Percentiles rank a stretch among this genome's conserved stretches.
Conservation (phyloP, 2,329 filamentous ascomycete species). For the Alternaria sp. region DNA sequence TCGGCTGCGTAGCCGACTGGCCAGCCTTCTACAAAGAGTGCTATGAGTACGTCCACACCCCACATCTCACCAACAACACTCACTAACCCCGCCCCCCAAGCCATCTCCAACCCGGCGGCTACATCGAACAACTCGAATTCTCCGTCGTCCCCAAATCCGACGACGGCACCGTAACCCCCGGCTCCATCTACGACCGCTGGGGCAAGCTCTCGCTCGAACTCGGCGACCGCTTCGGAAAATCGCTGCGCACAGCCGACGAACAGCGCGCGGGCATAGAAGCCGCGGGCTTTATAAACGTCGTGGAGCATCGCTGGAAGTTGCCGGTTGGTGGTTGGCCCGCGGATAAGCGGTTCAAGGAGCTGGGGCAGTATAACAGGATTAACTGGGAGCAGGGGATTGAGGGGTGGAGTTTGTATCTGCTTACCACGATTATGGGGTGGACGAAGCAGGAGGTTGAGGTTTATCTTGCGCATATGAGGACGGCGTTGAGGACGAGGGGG, state of each 20-base stretch:
- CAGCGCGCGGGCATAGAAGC: conserved; percentile 55
- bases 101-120: conserved; percentile 40
- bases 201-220: conserved; percentile 32
- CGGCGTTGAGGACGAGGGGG: conserved; percentile 31
- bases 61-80: neutral
- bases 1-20: conserved; percentile 31
- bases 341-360: conserved; percentile 57
- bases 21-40: conserved; percentile 26
- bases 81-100: conserved; percentile 4
- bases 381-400: conserved; percentile 39
- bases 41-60: conserved; percentile 21
- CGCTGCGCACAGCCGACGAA: conserved; percentile 44
- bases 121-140: conserved; percentile 36
- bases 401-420: conserved; percentile 31
- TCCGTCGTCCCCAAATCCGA: conserved; percentile 30
- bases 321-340: conserved; percentile 32
- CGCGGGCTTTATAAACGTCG: conserved; percentile 62
- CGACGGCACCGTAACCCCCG: conserved; percentile 32
- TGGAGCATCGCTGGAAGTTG: conserved; percentile 51
- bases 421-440: conserved; percentile 44
- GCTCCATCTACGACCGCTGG: conserved; percentile 33
- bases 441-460: conserved; percentile 53
- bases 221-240: conserved; percentile 43
- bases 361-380: conserved; percentile 48
- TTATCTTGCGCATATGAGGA: conserved; percentile 39